Evolutionary conservation across 164 flowering plant species (phyloP), one percentile per base, ranked within the genome.

Genomic region (Echeveria elegans): DNA sequence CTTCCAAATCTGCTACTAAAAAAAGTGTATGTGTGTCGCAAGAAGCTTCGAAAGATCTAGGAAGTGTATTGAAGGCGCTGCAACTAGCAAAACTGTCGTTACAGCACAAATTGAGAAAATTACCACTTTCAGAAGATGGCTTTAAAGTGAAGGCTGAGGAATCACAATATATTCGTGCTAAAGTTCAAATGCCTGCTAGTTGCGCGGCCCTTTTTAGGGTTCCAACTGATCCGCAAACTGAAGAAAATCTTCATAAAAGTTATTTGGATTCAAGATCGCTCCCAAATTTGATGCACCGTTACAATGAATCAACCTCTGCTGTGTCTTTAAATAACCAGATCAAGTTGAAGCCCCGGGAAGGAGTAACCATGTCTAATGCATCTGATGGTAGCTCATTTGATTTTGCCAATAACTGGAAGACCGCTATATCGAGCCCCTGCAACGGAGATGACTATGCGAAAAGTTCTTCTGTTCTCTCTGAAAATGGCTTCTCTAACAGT

Each of bases 61-160:
- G 67, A 26, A 63, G 67, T 59, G 84, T 90, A 38, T 78, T 93
- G 58, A 88, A 81, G n/a, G 86, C 85, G 50, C 96, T 93, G 40
- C 80, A 83, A 71, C 69, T 67, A 43, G 98, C 96, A 16, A 88
- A 74, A 72, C 53, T 79, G 34, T 78, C 92, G 6, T 76, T 93
- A 21, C 78, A 76, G 40, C 77, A 82, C 38, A 77, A 83, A 65
- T 75, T 88, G 31, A 68, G 63, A 53, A 63, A 69, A 38, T 29
- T 60, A 37, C 73, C 85, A 32, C 36, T 48, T 11, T n/a, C n/a
- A n/a, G n/a, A 18, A 64, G 38, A 73, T 69, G 43, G 71, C 40
- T 34, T 78, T 28, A 16, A 52, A n/a, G 70, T 63, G 23, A 71
- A 65, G 66, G 50, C 72, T 2, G 37, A 76, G 19, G 72, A 70